Evolutionary conservation across 768 basidiomycete species (phyloP).

Genomic region (Neoboletus brunneissimus): DNA sequence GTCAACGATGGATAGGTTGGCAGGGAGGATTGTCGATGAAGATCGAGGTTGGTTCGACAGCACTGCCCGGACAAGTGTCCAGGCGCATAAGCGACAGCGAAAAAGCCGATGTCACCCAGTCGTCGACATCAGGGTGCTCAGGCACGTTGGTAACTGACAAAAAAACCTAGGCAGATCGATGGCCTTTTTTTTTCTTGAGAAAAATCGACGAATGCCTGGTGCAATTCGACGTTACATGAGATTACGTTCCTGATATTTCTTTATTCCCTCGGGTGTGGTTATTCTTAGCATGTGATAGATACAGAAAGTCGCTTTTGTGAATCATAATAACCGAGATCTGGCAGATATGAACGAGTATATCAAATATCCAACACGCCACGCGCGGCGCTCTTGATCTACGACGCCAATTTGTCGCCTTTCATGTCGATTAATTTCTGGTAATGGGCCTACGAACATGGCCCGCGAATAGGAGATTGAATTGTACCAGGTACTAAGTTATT

Average conservation of each 20-base stretch:
- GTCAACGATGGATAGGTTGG: slow-evolving; percentile 53
- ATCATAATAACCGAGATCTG: not conserved
- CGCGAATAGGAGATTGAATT: not conserved
- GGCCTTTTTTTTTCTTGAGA: not conserved
- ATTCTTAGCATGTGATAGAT: no score
- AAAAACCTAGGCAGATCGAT: not conserved
- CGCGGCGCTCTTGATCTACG: not conserved
- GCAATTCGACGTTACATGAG: not conserved
- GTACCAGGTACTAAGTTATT: not conserved
- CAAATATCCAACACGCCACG: not conserved
- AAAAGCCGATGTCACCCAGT: not conserved
- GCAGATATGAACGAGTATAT: not conserved
- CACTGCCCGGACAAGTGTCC: not conserved
- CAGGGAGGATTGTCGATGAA: not conserved
- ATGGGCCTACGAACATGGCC: not conserved
- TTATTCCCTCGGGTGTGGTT: not conserved
- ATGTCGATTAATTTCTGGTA: not conserved
- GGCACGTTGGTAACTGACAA: not conserved
- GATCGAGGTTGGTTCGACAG: not conserved
- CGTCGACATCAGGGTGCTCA: not conserved
- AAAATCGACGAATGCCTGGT: not conserved
- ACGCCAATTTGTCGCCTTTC: not conserved
- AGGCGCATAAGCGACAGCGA: not conserved
- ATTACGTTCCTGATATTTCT: not conserved
- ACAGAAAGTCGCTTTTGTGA: not conserved